These are phyloP conservation scores for Claviceps sp. DNA, from an alignment of 2,329 filamentous ascomycete species.

Conservation along the genomic window DNA sequence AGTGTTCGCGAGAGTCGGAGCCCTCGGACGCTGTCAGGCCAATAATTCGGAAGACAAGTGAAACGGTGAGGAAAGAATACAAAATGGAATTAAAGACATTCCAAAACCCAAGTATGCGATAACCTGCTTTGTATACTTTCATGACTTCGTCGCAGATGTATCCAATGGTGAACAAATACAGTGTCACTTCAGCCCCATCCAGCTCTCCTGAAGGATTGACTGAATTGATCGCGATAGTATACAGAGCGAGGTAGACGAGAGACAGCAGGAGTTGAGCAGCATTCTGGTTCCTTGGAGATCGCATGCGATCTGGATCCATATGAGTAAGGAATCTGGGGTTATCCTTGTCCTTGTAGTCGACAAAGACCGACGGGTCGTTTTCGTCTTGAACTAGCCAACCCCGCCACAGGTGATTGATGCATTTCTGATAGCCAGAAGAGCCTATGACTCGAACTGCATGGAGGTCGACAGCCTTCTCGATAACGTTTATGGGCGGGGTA, in stretches of 20 bases:
- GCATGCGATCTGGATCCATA: conserved; percentile 88
- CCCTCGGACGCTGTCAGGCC: conserved; percentile 52
- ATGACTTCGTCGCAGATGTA: conserved; percentile 78
- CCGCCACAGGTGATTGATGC: conserved; percentile 81
- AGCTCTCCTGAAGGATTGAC: conserved; percentile 76
- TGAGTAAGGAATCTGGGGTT: conserved; percentile 67
- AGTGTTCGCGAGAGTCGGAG: conserved; percentile 34
- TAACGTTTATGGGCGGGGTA: conserved; percentile 68
- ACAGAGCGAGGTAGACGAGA: conserved; percentile 68
- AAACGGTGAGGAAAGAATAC: conserved; percentile 66
- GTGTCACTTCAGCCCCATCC: conserved; percentile 66
- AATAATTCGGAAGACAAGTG: conserved; percentile 65
- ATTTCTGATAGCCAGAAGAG: conserved; percentile 90
- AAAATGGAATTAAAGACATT: conserved; percentile 84
- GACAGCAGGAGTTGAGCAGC: conserved; percentile 75
- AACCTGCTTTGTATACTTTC: conserved; percentile 91
- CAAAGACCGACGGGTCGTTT: conserved; percentile 74
- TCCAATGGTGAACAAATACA: conserved; percentile 85
- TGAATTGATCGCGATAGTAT: conserved; percentile 85
- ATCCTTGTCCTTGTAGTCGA: conserved; percentile 73
- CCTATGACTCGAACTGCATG: conserved; percentile 83
- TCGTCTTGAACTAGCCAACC: conserved; percentile 97
- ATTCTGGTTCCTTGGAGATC: conserved; percentile 86
- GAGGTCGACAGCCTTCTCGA: conserved; percentile 86
- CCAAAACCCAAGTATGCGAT: conserved; percentile 90